These are phyloP conservation scores for Lyophyllum atratum DNA, from an alignment of 768 basidiomycete genomes.

Conservation along the genomic window DNA sequence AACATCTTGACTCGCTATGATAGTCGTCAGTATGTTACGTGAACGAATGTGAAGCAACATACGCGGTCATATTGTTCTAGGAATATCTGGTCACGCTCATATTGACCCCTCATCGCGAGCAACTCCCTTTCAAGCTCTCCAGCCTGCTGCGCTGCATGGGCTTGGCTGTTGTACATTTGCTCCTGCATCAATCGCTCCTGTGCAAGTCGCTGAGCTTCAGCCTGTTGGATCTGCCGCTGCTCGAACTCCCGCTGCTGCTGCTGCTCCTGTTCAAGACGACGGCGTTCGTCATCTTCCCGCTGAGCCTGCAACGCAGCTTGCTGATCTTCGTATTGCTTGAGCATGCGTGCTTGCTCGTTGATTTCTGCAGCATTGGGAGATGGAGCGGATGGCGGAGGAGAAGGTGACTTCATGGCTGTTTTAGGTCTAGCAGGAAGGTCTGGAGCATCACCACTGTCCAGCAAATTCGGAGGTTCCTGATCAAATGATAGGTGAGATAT, in stretches of 20 bases:
- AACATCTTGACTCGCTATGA: constrained; percentile 90
- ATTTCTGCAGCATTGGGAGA: constrained; percentile 70
- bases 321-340: constrained; percentile 96
- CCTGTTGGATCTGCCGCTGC: constrained; percentile 83
- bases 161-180: constrained; percentile 78
- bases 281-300: constrained; percentile 81
- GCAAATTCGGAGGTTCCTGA: constrained; percentile 94
- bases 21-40: neutral
- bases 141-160: constrained; percentile 68
- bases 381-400: constrained; percentile 75
- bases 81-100: constrained; percentile 96
- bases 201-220: constrained; percentile 83
- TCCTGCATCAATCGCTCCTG: constrained; percentile 90
- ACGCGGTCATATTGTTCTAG: constrained; percentile 97
- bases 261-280: constrained; percentile 73
- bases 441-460: constrained; percentile 80
- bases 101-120: constrained; percentile 93
- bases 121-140: constrained; percentile 89
- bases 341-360: constrained; percentile 89
- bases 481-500: neutral
- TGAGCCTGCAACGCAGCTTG: constrained; percentile 84
- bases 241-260: constrained; percentile 89
- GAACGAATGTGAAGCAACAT: constrained; percentile 27
- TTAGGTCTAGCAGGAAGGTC: constrained; percentile 85
- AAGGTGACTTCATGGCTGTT: constrained; percentile 54